Percentiles rank a stretch among this genome's conserved stretches.
Conservation (phyloP, 2,329 filamentous ascomycete genomes). For the Aaosphaeria pasadenensis region DNA sequence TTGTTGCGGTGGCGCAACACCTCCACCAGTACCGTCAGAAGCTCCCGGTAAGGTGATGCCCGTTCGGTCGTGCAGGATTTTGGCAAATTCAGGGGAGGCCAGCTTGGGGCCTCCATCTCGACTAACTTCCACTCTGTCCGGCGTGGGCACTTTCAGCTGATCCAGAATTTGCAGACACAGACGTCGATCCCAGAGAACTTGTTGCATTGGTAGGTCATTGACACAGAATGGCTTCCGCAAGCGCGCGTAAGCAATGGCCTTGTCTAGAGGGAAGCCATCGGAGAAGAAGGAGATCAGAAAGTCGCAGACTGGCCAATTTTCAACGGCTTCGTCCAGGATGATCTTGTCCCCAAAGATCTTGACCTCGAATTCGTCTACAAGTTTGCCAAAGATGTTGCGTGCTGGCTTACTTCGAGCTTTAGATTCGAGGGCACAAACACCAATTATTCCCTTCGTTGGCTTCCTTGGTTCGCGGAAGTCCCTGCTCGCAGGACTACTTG, state of each 20-base stretch:
- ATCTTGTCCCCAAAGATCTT: slow-evolving; percentile 99
- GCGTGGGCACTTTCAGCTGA: slow-evolving; percentile 84
- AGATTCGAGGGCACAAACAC: slow-evolving; percentile 90
- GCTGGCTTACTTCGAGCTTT: slow-evolving; percentile 97
- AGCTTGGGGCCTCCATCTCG: slow-evolving; percentile 85
- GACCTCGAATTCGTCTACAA: slow-evolving; percentile 94
- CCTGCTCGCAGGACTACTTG: slow-evolving; percentile 71
- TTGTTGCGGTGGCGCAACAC: slow-evolving; percentile 56
- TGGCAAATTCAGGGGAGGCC: slow-evolving; percentile 73
- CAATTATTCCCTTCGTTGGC: slow-evolving; percentile 64
- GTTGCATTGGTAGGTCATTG: slow-evolving; percentile 96
- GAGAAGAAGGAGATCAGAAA: slow-evolving; percentile 98
- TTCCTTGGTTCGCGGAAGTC: slow-evolving; percentile 53
- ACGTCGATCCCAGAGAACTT: slow-evolving; percentile 91
- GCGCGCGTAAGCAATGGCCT: slow-evolving; percentile 93
- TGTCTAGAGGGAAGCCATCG: slow-evolving; percentile 93
- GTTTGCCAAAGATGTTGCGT: slow-evolving; percentile 87
- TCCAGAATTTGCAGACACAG: slow-evolving; percentile 86
- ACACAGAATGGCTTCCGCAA: slow-evolving; percentile 94
- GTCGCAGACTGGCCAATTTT: slow-evolving; percentile 95
- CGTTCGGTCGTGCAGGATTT: slow-evolving; percentile 76
- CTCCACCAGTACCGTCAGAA: slow-evolving; percentile 63
- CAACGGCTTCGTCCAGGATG: slow-evolving; percentile 92
- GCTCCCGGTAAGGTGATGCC: slow-evolving; percentile 72
- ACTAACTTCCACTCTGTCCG: slow-evolving; percentile 83